phyloP scores from a whole-genome alignment of 257 asterid species.

The Ophiorrhiza pumila region DNA sequence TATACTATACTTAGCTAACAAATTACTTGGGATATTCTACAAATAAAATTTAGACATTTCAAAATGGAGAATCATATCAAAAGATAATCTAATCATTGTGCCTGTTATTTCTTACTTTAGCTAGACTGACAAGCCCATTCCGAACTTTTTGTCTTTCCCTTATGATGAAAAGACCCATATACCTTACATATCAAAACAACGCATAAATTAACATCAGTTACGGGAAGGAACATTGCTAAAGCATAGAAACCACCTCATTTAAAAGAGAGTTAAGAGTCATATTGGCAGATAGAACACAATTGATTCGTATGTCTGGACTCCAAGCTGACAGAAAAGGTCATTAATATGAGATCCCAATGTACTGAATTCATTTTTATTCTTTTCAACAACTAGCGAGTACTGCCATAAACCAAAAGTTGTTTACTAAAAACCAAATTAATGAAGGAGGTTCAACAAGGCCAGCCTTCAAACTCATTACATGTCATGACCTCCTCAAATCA shows the following conservation, averaged over 20 bases:
- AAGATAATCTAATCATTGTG: neutral
- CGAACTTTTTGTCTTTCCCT: neutral
- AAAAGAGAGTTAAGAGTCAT: constrained; percentile 85
- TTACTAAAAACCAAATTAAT: neutral
- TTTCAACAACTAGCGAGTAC: neutral
- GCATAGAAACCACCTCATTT: constrained; percentile 65
- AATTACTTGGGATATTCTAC: neutral
- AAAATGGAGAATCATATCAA: neutral
- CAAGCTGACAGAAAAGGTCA: constrained; percentile 49
- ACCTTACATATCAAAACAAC: neutral
- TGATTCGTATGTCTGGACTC: constrained; percentile 89
- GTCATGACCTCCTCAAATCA: neutral
- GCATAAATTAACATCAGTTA: neutral
- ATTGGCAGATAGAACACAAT: constrained; percentile 91
- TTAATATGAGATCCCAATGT: neutral
- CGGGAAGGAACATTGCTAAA: neutral
- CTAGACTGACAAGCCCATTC: neutral
- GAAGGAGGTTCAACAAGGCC: neutral
- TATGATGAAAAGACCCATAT: neutral
- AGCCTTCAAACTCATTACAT: neutral
- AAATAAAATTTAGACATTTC: neutral
- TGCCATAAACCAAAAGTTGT: too few relatives aligned
- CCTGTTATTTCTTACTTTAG: neutral
- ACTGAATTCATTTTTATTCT: neutral
- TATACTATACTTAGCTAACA: neutral